Percentiles rank a stretch among this genome's conserved stretches.
phyloP scores from a whole-genome alignment of 2,329 filamentous ascomycete species.

The Venturia carpophila region DNA sequence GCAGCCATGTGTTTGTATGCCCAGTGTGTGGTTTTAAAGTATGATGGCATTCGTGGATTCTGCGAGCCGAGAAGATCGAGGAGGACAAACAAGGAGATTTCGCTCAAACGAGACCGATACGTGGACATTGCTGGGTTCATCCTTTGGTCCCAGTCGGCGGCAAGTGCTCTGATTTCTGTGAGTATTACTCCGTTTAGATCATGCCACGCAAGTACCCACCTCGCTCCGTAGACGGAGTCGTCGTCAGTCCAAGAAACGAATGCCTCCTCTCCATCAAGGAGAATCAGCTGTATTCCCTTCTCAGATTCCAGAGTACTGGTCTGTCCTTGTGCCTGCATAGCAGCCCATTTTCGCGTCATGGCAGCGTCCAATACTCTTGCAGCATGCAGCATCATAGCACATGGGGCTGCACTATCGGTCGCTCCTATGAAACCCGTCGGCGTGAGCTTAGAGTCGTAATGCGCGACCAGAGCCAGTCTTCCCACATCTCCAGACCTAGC shows the following conservation, averaged over 20 bases:
- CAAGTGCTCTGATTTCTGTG: conserved; percentile 49
- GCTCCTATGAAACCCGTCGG: conserved; percentile 88
- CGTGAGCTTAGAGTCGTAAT: conserved; percentile 79
- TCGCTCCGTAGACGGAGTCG: conserved; percentile 83
- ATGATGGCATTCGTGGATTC: conserved; percentile 67
- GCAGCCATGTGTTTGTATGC: conserved; percentile 71
- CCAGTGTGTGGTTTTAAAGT: conserved; percentile 88
- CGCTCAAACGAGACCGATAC: conserved; percentile 55
- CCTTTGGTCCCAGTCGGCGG: conserved; percentile 69
- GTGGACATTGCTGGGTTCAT: conserved; percentile 63
- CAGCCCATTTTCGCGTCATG: conserved; percentile 72
- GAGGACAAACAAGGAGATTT: conserved; percentile 41
- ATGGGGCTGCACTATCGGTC: conserved; percentile 87
- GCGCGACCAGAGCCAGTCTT: conserved; percentile 78
- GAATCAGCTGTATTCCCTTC: conserved; percentile 77
- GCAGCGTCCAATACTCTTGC: conserved; percentile 73
- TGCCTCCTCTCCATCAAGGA: conserved; percentile 92
- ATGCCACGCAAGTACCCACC: conserved; percentile 41
- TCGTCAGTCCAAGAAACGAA: conserved; percentile 70
- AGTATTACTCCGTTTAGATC: conserved; percentile 4
- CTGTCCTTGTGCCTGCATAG: conserved; percentile 55
- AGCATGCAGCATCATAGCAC: conserved; percentile 85
- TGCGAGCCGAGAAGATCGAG: conserved; percentile 75
- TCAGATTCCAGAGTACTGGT: conserved; percentile 58
- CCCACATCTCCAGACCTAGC: conserved; percentile 64